These are phyloP conservation scores for Axilococcus clingmanii DNA, from an alignment of 139 green algal genomes.

Conservation along the genomic window DNA sequence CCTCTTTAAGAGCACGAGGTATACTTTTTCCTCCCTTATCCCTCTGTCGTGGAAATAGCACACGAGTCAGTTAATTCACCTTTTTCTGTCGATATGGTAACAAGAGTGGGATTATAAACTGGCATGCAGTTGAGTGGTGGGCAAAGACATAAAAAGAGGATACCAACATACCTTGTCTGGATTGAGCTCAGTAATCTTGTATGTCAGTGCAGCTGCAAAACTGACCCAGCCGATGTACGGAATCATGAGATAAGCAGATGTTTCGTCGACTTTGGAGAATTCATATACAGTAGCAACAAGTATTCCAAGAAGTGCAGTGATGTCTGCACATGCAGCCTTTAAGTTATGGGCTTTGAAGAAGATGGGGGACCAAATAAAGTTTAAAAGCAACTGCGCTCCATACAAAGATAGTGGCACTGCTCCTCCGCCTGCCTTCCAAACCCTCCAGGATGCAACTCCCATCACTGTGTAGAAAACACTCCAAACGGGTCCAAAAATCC, in stretches of 20 bases:
- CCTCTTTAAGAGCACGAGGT: too few relatives aligned
- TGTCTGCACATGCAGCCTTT: slow-evolving; percentile 35
- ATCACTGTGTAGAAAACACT: slow-evolving; percentile 26
- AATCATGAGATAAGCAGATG: slow-evolving; percentile 13
- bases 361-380: slow-evolving; percentile 30
- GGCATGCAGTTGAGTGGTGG: too few relatives aligned
- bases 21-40: too few relatives aligned
- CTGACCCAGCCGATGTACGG: slow-evolving; percentile 38
- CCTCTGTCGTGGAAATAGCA: too few relatives aligned
- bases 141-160: too few relatives aligned
- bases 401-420: slow-evolving; percentile 19
- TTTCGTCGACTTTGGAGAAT: slow-evolving; percentile 27
- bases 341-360: slow-evolving; percentile 56
- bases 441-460: slow-evolving; percentile 21
- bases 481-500: slow-evolving; percentile 40
- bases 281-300: slow-evolving; percentile 33
- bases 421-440: slow-evolving; percentile 14
- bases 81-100: too few relatives aligned
- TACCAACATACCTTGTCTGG: not conserved
- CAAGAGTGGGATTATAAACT: too few relatives aligned
- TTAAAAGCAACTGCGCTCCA: slow-evolving; percentile 16
- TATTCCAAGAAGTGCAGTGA: slow-evolving; percentile 36
- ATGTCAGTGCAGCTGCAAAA: slow-evolving; percentile 28
- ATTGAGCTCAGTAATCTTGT: slow-evolving; percentile 20
- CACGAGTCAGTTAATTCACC: too few relatives aligned